These are phyloP conservation scores for Cucumis sativus DNA, from an alignment of 306 rosid species.

Conservation along the genomic window Cucumber_9930_V3 NC_026655.2:4592001-4592500, in stretches of 20 bases:
- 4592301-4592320: slow-evolving; percentile 60
- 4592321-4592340: slow-evolving; percentile 22
- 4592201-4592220: slow-evolving; percentile 41
- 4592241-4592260: slow-evolving; percentile 18
- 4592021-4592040: slow-evolving; percentile 80
- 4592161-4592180: slow-evolving; percentile 64
- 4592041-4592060: slow-evolving; percentile 89
- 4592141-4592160: slow-evolving; percentile 80
- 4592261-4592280: not conserved
- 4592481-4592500: not conserved
- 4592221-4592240: slow-evolving; percentile 48
- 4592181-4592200: slow-evolving; percentile 39
- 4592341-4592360: slow-evolving; percentile 49
- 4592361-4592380: slow-evolving; percentile 89
- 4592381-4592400: slow-evolving; percentile 66
- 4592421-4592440: slow-evolving; percentile 54
- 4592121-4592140: slow-evolving; percentile 80
- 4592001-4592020: slow-evolving; percentile 90
- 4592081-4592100: slow-evolving; percentile 55
- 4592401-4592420: slow-evolving; percentile 84
- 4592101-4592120: slow-evolving; percentile 59
- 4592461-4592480: not conserved
- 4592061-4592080: slow-evolving; percentile 84
- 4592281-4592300: slow-evolving; percentile 48
- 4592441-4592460: not conserved